Base-by-base conservation (phyloP, 2,329 filamentous ascomycete species). In the Ophidiomyces ophidiicola region DNA sequence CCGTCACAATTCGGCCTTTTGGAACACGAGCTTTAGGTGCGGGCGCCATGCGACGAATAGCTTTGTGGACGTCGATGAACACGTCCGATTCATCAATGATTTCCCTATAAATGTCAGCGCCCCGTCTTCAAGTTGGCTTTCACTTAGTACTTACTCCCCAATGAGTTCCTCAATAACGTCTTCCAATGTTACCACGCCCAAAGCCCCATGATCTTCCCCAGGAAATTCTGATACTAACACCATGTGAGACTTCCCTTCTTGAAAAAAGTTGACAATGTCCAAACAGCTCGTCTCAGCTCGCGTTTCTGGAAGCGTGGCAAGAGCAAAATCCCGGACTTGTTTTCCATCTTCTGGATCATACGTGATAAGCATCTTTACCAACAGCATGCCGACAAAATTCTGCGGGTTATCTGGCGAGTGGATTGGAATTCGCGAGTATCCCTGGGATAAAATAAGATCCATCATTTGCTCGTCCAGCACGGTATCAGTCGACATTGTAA, bases 81-180 rank as follows among this genome's bases (percentile, higher is more conserved):
- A 98, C 90, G 60, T 98, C 90, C 0, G 88, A 96, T 60, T 98
- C 90, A 57, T 98, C 90, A 46, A 98, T 92, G 48, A 96, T 98
- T 71, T 98, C 90, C 68, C 82, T 87, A 42, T 15, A 18, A 17
- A n/a, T 6, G 53, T 62, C 39, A 55, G 32, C 35, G 10, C 14
- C 17, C 42, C 23, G 29, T 10, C 10, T 14, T 10, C 2, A 46
- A 34, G 24, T 8, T 10, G 29, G 15, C 12, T 6, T 14, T 1
- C 15, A 20, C 4, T 31, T 23, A 21, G n/a, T 31, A 76, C 82
- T 61, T 68, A 88, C 81, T 98, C 90, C 67, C 90, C 90, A 60
- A 98, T 98, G 19, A 98, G 68, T 61, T 98, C 90, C 60, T 98
- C 90, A 54, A 98, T 98, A 3, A 98, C 90, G 59, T 98, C 90